Base-by-base conservation (phyloP, 345 rosid species). In the Erucastrum elatum region DNA sequence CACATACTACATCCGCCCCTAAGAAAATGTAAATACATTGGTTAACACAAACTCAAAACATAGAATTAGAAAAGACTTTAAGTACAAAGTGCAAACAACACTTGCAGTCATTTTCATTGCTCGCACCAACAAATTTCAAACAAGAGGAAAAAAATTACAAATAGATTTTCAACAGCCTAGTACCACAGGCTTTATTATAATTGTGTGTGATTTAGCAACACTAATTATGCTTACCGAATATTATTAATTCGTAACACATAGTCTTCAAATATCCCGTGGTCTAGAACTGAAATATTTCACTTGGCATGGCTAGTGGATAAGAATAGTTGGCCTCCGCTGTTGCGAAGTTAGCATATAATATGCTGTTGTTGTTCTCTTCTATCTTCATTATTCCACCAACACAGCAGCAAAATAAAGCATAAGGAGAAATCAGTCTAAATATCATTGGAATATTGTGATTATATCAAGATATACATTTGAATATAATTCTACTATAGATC, bases 271-370 rank as follows among this genome's bases (percentile, higher is more conserved):
- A 75, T 29, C 67, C 29, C 75, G 70, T 70, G 49, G 81, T 75
- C 75, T 89, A 86, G 70, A 56, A 87, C 66, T 88, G 89, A 84
- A 88, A 89, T 71, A 87, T 76, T 26, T 86, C 91, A 82, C 83
- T 87, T 46, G 87, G 89, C 80, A 84, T 82, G 46, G 87, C 87
- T 80, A 87, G 91, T 72, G 91, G 98, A 68, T 83, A 80, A 63
- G 91, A 84, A 85, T 73, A 66, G 75, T 72, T 75, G 73, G 80
- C 72, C 56, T 80, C 82, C 82, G 85, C 68, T 66, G 87, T 72
- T 70, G 76, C 85, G 35, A 84, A 68, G 86, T 83, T 81, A 80
- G 87, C 79, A 56, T 71, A 81, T 78, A 66, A n/a, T n/a, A 79
- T 67, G 56, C 77, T 85, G 78, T 75, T 78, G 74, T 80, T 74